Conservation (phyloP, 768 basidiomycete genomes). For the Termitomyces sp. region DNA sequence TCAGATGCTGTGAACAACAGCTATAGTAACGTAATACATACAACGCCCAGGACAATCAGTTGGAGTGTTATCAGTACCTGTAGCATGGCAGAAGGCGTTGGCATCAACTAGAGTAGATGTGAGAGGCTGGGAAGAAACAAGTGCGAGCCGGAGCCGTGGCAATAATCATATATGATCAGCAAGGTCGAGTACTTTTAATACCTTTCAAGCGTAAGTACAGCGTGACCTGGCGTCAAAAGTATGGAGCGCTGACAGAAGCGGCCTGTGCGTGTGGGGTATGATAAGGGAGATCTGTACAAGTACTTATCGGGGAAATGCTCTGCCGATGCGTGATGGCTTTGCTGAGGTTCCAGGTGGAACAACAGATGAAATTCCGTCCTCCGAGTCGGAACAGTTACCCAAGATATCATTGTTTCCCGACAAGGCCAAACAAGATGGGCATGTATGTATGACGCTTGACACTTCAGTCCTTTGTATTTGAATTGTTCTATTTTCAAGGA, state of each 20-base stretch:
- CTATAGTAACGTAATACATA: background rate
- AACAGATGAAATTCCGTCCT: background rate
- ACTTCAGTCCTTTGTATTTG: background rate
- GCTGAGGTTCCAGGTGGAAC: background rate
- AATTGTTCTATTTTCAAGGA: background rate
- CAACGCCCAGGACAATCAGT: background rate
- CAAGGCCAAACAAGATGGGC: background rate
- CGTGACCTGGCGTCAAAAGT: background rate
- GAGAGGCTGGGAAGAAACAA: background rate
- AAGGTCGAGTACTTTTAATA: background rate
- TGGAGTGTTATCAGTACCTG: background rate
- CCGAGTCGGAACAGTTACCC: conserved; percentile 5
- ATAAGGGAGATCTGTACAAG: background rate
- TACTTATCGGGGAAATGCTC: background rate
- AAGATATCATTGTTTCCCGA: background rate
- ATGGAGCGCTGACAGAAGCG: background rate
- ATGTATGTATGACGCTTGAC: background rate
- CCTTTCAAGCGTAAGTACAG: background rate
- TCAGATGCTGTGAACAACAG: background rate
- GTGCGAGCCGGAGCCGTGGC: conserved; percentile 1
- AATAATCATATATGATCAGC: background rate
- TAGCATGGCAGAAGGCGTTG: background rate
- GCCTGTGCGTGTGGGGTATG: background rate
- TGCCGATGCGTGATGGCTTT: background rate
- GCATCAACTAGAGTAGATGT: background rate